phyloP scores from a whole-genome alignment of 2,329 filamentous ascomycete genomes.

The Coniochaeta pulveracea region DNA sequence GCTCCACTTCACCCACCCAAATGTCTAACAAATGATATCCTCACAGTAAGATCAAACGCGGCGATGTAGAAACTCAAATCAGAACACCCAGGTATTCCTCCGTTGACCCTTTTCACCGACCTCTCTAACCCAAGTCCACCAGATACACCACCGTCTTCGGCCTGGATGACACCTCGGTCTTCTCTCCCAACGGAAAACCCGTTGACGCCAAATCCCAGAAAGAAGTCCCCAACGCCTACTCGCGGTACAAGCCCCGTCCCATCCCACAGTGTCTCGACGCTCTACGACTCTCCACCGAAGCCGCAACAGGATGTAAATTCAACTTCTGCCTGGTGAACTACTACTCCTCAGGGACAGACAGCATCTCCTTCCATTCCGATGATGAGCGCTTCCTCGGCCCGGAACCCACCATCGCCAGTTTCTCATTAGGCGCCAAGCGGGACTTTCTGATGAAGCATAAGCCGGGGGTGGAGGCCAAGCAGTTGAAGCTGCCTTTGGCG shows the following conservation, averaged over 20 bases:
- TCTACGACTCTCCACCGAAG: conserved; percentile 52
- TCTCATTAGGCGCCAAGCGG: conserved; percentile 58
- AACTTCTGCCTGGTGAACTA: conserved; percentile 80
- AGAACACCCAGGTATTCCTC: conserved; percentile 38
- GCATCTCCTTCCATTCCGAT: conserved; percentile 70
- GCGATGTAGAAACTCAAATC: conserved; percentile 50
- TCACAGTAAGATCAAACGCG: conserved; percentile 47
- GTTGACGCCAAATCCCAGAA: conserved; percentile 29
- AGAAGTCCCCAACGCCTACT: conserved; percentile 40
- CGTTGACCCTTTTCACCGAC: too few relatives aligned
- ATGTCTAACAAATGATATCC: too few relatives aligned
- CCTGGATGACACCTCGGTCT: conserved; percentile 50
- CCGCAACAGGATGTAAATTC: conserved; percentile 53
- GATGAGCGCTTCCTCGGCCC: conserved; percentile 66
- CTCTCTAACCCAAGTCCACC: too few relatives aligned
- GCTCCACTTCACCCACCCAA: background rate
- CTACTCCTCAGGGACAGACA: conserved; percentile 66
- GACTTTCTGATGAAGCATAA: conserved; percentile 79
- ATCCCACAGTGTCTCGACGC: conserved; percentile 59
- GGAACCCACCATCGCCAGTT: conserved; percentile 62
- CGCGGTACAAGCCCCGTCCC: conserved; percentile 50
- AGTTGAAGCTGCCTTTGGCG: conserved; percentile 40
- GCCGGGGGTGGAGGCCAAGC: conserved; percentile 21
- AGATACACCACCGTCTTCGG: conserved; percentile 47
- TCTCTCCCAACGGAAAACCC: conserved; percentile 26